A percentile compares a stretch with the other conserved stretches of the same genome.
Conservation (phyloP, 768 basidiomycete species). For the Tulasnella sp. region DNA sequence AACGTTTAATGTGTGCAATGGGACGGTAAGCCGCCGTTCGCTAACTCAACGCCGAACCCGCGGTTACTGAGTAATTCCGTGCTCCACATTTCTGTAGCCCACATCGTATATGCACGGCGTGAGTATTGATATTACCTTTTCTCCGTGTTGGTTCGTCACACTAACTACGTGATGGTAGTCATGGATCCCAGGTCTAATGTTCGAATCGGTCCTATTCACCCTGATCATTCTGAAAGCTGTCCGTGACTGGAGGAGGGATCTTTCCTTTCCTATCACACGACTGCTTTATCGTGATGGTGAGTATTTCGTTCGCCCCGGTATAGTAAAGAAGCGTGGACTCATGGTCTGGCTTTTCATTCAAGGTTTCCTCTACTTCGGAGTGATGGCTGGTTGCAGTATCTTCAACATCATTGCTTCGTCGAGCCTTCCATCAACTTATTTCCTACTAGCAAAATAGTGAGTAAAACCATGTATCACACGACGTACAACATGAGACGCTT, state of each 20-base stretch:
- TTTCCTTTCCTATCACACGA: not conserved
- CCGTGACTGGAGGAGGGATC: not conserved
- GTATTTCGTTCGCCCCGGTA: not conserved
- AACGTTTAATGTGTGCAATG: not conserved
- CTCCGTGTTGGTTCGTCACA: not conserved
- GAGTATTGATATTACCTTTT: not conserved
- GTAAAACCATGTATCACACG: not conserved
- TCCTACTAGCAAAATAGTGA: conserved; percentile 1
- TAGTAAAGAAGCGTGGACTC: not conserved
- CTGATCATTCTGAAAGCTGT: not conserved
- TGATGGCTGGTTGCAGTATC: not conserved
- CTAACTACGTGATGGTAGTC: not conserved
- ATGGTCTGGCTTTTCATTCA: not conserved
- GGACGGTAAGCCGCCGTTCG: not conserved
- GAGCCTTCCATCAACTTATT: not conserved
- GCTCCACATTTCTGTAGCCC: not conserved
- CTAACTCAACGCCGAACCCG: not conserved
- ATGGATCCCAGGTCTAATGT: not conserved
- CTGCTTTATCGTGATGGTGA: not conserved
- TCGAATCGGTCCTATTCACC: not conserved
- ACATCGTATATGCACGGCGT: not conserved
- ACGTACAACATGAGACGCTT: not conserved
- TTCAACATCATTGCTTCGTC: conserved; percentile 5
- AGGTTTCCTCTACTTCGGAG: conserved; percentile 4
- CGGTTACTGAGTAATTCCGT: not conserved